phyloP scores from a whole-genome alignment of 2,329 filamentous ascomycete genomes.

The Chalara sp. region DNA sequence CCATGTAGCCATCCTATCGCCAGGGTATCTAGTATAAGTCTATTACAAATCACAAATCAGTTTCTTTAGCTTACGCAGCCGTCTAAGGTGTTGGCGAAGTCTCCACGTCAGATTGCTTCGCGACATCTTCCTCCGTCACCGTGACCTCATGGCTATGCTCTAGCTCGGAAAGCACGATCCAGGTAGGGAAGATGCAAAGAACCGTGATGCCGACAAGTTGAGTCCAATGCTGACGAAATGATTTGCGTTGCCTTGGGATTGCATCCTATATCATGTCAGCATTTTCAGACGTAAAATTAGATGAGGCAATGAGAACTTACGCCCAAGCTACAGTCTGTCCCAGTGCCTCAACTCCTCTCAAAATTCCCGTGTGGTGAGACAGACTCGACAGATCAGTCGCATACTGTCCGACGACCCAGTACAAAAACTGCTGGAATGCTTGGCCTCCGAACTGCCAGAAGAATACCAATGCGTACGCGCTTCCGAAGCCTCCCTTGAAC shows the following conservation, averaged over 20 bases:
- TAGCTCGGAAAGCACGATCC: slow-evolving; percentile 12
- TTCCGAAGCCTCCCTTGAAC: slow-evolving; percentile 9
- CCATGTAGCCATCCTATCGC: no score
- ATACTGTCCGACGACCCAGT: slow-evolving; percentile 11
- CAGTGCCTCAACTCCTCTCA: no score
- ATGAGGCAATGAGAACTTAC: neutral
- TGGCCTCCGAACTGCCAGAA: slow-evolving; percentile 11
- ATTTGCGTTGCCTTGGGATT: slow-evolving; percentile 5
- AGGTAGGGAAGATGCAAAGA: slow-evolving; percentile 8
- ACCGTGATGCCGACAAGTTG: slow-evolving; percentile 11
- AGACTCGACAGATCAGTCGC: slow-evolving; percentile 7
- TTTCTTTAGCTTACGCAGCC: no score
- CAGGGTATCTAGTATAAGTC: no score
- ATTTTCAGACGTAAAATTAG: slow-evolving; percentile 8
- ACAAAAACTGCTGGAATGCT: slow-evolving; percentile 11
- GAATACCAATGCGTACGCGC: slow-evolving; percentile 9
- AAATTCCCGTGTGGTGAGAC: neutral
- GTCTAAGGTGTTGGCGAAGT: no score
- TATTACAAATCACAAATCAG: no score
- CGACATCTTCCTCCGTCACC: no score
- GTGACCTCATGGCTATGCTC: slow-evolving; percentile 6
- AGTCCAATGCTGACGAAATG: slow-evolving; percentile 10
- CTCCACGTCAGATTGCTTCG: no score
- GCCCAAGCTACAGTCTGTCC: no score
- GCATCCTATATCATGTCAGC: slow-evolving; percentile 7